Evolutionary conservation across 148 eudicot species (phyloP), one percentile per base, ranked within the genome.

Genomic region (Fagopyrum esculentum): DNA sequence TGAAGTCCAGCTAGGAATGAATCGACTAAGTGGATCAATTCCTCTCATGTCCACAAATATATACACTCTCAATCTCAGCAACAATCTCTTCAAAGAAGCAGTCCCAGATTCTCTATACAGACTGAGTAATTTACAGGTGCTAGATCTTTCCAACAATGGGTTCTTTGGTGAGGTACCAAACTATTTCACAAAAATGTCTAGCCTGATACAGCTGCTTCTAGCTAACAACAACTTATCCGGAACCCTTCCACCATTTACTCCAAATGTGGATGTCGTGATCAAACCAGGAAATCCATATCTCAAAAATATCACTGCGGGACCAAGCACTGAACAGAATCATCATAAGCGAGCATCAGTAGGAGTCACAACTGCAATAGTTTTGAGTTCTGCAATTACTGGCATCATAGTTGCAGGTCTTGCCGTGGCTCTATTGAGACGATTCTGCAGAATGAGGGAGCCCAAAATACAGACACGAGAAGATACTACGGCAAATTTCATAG

Each of bases 121-220:
- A 66, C 77, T 88, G 66, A 8, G 5, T 16, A 59, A 19, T 16
- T 47, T 91, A 48, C 89, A 93, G 76, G 82, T 91, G 12, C 50
- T 93, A 81, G 98, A 93, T 80, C 95, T 91, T 4, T 93, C 97
- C 5, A 77, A 86, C 81, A 93, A 93, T 73, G 76, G 70, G 19
- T 89, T 93, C 76, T 73, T 78, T 3, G 95, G 97, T 54, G 45
- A 49, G 15, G 86, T 93, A 59, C 98, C 98, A 9, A 35, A 19
- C 0, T 86, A 5, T 52, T 69, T 93, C 63, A 11, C 56, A 11
- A 0, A 0, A 5, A 61, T 89, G 78, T 10, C 0, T 45, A 79
- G 82, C 87, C 77, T 91, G 76, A 91, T 88, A 22, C 17, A 69
- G 59, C 43, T 91, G 70, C 45, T 87, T n/a, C 87, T 93, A 17